Conservation (phyloP, 768 basidiomycete genomes). For the Suillus clintonianus region DNA sequence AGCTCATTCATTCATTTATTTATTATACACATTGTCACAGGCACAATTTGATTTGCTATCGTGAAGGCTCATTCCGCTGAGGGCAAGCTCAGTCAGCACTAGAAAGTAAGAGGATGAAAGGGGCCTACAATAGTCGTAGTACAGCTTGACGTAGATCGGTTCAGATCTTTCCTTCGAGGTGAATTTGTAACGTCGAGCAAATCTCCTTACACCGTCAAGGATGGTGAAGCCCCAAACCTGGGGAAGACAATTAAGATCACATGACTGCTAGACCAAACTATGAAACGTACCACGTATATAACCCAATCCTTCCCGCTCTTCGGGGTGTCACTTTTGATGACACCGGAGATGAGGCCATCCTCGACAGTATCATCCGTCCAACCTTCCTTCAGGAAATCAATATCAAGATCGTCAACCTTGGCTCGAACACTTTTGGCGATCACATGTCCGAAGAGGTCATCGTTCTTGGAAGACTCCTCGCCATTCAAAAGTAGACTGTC, state of each 20-base stretch:
- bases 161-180: slow-evolving; percentile 27
- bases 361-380: slow-evolving; percentile 34
- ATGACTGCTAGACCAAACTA: background rate
- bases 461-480: slow-evolving; percentile 46
- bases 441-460: slow-evolving; percentile 58
- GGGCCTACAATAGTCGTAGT: background rate
- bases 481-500: slow-evolving; percentile 57
- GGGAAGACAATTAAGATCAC: background rate
- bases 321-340: slow-evolving; percentile 54
- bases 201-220: slow-evolving; percentile 52
- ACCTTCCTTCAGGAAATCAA: slow-evolving; percentile 32
- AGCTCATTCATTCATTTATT: background rate
- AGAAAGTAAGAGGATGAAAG: background rate
- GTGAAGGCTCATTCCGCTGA: background rate
- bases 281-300: slow-evolving; percentile 50
- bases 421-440: slow-evolving; percentile 50
- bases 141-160: background rate
- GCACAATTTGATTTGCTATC: background rate
- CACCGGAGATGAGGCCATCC: slow-evolving; percentile 31
- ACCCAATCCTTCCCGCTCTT: slow-evolving; percentile 62
- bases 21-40: background rate
- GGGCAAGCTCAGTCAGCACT: background rate
- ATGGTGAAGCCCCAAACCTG: slow-evolving; percentile 60
- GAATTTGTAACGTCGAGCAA: slow-evolving; percentile 58
- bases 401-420: slow-evolving; percentile 43